Conservation (phyloP, 1,139 yeast species). For the Suhomyces maxii region DNA sequence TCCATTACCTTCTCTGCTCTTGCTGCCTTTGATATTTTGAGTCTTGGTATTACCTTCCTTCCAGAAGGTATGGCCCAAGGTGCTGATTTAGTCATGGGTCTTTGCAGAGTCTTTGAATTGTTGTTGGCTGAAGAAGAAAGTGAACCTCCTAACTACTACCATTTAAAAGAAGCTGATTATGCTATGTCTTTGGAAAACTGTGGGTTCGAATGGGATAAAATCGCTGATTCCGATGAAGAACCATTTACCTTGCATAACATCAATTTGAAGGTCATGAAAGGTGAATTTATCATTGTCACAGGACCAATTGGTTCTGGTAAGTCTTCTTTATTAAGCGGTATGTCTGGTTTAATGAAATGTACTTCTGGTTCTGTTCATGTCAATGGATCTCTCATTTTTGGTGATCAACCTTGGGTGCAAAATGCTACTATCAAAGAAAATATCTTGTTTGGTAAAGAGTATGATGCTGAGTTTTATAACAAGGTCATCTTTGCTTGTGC, state of each 20-base stretch:
- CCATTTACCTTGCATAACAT: constrained; percentile 27
- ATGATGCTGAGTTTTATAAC: constrained; percentile 66
- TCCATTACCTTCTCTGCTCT: constrained; percentile 75
- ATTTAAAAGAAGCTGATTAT: constrained; percentile 6
- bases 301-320: constrained; percentile 76
- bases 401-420: constrained; percentile 76
- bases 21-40: constrained; percentile 62
- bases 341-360: constrained; percentile 60
- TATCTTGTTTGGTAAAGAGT: constrained; percentile 67
- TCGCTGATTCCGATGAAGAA: constrained; percentile 14
- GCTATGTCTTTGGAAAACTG: constrained; percentile 55
- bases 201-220: constrained; percentile 65
- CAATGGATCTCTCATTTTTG: constrained; percentile 43
- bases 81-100: constrained; percentile 64
- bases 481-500: constrained; percentile 62
- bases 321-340: constrained; percentile 59
- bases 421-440: constrained; percentile 77
- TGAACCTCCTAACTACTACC: constrained; percentile 3
- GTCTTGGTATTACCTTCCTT: constrained; percentile 51
- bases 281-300: constrained; percentile 65
- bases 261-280: constrained; percentile 45
- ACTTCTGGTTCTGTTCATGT: constrained; percentile 47
- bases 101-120: constrained; percentile 55
- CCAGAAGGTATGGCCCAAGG: constrained; percentile 69
- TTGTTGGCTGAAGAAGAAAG: constrained; percentile 34